phyloP scores from a whole-genome alignment of 2,329 filamentous ascomycete genomes.

The Zarea fungicola region DNA sequence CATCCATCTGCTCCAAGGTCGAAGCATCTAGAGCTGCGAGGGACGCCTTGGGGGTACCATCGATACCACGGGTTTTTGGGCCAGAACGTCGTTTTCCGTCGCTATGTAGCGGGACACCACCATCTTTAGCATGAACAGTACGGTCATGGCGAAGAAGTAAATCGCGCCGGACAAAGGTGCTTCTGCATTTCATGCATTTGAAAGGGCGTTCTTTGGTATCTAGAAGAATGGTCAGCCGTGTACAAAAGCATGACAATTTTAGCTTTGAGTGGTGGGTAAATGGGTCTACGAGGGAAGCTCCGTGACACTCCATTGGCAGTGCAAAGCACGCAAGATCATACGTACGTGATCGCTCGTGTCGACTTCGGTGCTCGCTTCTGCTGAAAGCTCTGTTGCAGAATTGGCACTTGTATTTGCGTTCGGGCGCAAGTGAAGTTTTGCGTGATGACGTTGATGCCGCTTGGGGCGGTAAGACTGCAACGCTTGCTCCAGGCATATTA shows the following conservation, averaged over 20 bases:
- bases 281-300: too few relatives aligned
- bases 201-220: slow-evolving; percentile 98
- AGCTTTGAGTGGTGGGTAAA: too few relatives aligned
- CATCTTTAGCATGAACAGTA: slow-evolving; percentile 97
- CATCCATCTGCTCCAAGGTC: slow-evolving; percentile 87
- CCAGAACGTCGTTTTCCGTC: slow-evolving; percentile 82
- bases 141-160: slow-evolving; percentile 94
- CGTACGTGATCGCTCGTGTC: slow-evolving; percentile 98
- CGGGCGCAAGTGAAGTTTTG: slow-evolving; percentile 72
- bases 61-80: slow-evolving; percentile 60
- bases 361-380: slow-evolving; percentile 91
- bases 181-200: slow-evolving; percentile 97
- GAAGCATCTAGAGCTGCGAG: slow-evolving; percentile 76
- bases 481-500: slow-evolving; percentile 65
- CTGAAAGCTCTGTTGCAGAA: slow-evolving; percentile 98
- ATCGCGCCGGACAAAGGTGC: slow-evolving; percentile 96
- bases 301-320: not conserved
- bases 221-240: slow-evolving; percentile 33
- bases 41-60: slow-evolving; percentile 66
- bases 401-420: slow-evolving; percentile 99
- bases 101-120: slow-evolving; percentile 86
- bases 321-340: slow-evolving; percentile 28
- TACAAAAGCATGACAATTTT: too few relatives aligned
- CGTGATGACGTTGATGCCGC: slow-evolving; percentile 65
- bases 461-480: slow-evolving; percentile 59